phyloP scores from a whole-genome alignment of 352 stramenopile species.

The Phytopythium delawarense region DNA sequence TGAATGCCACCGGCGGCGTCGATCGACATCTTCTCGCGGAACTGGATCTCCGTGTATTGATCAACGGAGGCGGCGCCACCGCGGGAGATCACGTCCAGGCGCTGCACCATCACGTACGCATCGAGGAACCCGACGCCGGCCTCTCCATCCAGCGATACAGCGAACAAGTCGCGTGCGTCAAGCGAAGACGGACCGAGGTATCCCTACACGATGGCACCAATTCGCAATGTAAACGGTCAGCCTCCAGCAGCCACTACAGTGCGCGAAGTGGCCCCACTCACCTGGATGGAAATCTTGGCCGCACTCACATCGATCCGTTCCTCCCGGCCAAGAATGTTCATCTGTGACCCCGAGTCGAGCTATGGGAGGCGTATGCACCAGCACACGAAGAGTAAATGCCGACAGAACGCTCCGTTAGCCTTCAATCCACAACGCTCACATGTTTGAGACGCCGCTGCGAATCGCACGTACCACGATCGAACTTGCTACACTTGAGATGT shows the following conservation, averaged over 20 bases:
- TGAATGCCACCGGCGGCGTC: slow-evolving; percentile 23
- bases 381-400: background rate
- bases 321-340: slow-evolving; percentile 36
- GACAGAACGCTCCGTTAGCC: slow-evolving; percentile 4
- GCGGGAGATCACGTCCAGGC: slow-evolving; percentile 27
- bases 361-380: slow-evolving; percentile 4
- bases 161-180: slow-evolving; percentile 34
- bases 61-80: slow-evolving; percentile 36
- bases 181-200: slow-evolving; percentile 47
- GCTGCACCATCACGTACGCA: slow-evolving; percentile 34
- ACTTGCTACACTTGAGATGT: slow-evolving; percentile 32
- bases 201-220: slow-evolving; percentile 17
- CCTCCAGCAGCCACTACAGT: background rate
- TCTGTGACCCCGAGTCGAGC: slow-evolving; percentile 48
- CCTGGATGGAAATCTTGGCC: slow-evolving; percentile 45
- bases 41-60: slow-evolving; percentile 71
- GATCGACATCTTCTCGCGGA: slow-evolving; percentile 28
- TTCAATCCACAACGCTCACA: background rate
- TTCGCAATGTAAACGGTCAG: background rate
- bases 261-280: slow-evolving; percentile 4
- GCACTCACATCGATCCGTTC: slow-evolving; percentile 27
- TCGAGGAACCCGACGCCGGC: slow-evolving; percentile 46
- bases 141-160: slow-evolving; percentile 23
- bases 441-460: too few relatives aligned
- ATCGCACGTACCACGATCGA: slow-evolving; percentile 34